These are phyloP conservation scores for Trichosporon coremiiforme DNA, from an alignment of 1,284 basidiomycete genomes.

Conservation along the genomic window DNA sequence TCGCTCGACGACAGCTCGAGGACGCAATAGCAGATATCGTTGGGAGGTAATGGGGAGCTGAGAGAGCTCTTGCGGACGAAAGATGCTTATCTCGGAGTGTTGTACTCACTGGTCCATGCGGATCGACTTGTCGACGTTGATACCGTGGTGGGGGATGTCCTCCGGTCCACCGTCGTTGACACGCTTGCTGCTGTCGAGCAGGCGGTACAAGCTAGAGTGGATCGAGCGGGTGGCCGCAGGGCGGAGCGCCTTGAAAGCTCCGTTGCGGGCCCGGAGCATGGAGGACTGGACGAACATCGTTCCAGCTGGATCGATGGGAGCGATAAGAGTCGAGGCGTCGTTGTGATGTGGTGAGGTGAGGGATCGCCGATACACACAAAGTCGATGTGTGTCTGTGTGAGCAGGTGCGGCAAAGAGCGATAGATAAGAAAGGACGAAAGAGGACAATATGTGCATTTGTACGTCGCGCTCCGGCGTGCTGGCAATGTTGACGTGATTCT, in stretches of 20 bases:
- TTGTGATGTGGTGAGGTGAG: neutral
- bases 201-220: neutral
- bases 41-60: neutral
- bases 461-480: no score
- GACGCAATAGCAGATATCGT: neutral
- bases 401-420: no score
- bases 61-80: no score
- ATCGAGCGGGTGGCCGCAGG: neutral
- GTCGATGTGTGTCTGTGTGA: no score
- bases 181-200: slow-evolving; percentile 31
- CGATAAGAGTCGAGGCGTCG: neutral
- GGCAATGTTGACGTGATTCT: no score
- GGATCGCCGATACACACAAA: neutral
- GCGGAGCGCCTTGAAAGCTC: neutral
- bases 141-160: slow-evolving; percentile 48
- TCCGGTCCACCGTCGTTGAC: slow-evolving; percentile 45
- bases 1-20: no score
- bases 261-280: neutral
- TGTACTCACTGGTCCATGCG: slow-evolving; percentile 53
- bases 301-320: neutral
- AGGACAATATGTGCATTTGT: no score
- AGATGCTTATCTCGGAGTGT: neutral
- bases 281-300: neutral
- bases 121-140: slow-evolving; percentile 49
- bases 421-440: no score